These are phyloP conservation scores for Dioszegia crocea DNA, from an alignment of 768 basidiomycete genomes.

Conservation along the genomic window DNA sequence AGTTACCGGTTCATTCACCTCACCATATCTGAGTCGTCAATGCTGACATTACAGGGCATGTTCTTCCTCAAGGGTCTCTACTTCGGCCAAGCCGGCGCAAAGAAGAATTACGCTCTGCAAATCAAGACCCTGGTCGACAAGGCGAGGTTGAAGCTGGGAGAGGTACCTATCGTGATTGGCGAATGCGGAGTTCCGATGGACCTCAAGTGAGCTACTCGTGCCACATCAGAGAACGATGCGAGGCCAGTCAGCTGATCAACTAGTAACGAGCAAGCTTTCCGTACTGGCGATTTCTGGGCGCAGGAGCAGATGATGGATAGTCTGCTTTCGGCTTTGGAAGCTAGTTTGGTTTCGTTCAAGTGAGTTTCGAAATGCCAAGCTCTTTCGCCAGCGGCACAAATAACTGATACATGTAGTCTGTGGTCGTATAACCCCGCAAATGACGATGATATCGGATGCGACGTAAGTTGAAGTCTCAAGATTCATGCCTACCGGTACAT, in stretches of 20 bases:
- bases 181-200: constrained; percentile 97
- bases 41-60: constrained; percentile 62
- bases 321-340: constrained; percentile 75
- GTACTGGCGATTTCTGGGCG: constrained; percentile 69
- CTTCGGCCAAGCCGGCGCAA: constrained; percentile 76
- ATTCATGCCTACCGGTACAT: no score
- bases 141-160: constrained; percentile 67
- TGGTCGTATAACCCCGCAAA: constrained; percentile 96
- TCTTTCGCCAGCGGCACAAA: no score
- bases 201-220: constrained; percentile 65
- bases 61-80: constrained; percentile 75
- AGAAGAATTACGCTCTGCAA: constrained; percentile 78
- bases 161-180: constrained; percentile 78
- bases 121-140: constrained; percentile 71
- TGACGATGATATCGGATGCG: constrained; percentile 69
- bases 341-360: constrained; percentile 76
- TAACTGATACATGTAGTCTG: no score
- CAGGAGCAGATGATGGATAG: constrained; percentile 94
- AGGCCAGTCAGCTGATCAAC: background rate
- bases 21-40: background rate
- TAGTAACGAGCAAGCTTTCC: constrained; percentile 69
- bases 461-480: constrained; percentile 25
- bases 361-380: no score
- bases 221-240: background rate
- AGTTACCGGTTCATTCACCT: no score